These are phyloP conservation scores for Nicotiana sylvestris DNA, from an alignment of 257 asterid genomes.

Conservation along the genomic window DNA sequence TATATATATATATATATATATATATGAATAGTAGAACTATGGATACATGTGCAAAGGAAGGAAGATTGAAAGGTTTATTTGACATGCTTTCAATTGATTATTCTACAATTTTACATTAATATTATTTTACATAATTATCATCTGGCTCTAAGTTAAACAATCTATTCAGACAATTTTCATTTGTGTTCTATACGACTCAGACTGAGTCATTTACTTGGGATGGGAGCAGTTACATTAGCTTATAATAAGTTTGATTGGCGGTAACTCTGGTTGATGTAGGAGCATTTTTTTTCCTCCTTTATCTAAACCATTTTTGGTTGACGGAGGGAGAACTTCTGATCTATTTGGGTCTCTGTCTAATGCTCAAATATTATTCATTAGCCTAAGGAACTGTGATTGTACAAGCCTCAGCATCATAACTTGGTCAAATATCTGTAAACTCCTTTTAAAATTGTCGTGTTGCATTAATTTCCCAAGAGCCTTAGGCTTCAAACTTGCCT, in stretches of 20 bases:
- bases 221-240: neutral
- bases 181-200: neutral
- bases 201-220: neutral
- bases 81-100: slow-evolving; percentile 5
- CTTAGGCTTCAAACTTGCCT: neutral
- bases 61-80: neutral
- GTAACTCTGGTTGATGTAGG: neutral
- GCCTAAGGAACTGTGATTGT: neutral
- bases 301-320: neutral
- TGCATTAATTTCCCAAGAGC: neutral
- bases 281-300: neutral
- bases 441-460: neutral
- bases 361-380: neutral
- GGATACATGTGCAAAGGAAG: neutral
- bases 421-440: neutral
- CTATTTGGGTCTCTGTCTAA: neutral
- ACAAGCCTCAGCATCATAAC: neutral
- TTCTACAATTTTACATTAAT: neutral
- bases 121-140: neutral
- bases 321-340: neutral
- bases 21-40: neutral
- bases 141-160: neutral
- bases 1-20: no score
- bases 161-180: no score
- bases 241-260: neutral